Conservation (phyloP, 1,284 basidiomycete species). For the Tylopilus sp. region DNA sequence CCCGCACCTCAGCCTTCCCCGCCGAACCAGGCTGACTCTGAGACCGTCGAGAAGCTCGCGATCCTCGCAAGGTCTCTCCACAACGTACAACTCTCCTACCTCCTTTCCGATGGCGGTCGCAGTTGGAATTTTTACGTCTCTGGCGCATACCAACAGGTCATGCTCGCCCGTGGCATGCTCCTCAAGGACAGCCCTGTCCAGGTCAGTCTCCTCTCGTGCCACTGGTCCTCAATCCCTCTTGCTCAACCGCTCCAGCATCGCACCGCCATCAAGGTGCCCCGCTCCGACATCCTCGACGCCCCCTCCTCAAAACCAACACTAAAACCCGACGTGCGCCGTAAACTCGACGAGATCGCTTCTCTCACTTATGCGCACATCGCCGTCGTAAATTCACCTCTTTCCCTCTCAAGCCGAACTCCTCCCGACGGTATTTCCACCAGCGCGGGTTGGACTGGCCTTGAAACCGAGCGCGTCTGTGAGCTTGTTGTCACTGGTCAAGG, state of each 20-base stretch:
- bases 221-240: constrained; percentile 14
- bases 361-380: constrained; percentile 88
- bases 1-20: constrained; percentile 47
- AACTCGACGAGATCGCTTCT: constrained; percentile 89
- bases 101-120: constrained; percentile 67
- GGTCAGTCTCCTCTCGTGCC: constrained; percentile 41
- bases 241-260: constrained; percentile 56
- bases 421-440: constrained; percentile 71
- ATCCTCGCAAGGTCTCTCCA: constrained; percentile 79
- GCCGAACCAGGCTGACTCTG: constrained; percentile 51
- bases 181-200: constrained; percentile 87
- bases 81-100: constrained; percentile 79
- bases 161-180: constrained; percentile 85
- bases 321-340: constrained; percentile 83
- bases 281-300: constrained; percentile 89
- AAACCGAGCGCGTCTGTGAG: constrained; percentile 91
- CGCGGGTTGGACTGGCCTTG: constrained; percentile 83
- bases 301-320: constrained; percentile 80
- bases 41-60: constrained; percentile 79
- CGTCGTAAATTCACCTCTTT: constrained; percentile 78
- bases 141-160: constrained; percentile 90
- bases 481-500: constrained; percentile 86
- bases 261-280: constrained; percentile 83
- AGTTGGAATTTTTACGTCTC: constrained; percentile 90
- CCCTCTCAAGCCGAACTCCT: constrained; percentile 68